phyloP scores from a whole-genome alignment of 2,329 filamentous ascomycete species.

The Cadophora malorum region DNA sequence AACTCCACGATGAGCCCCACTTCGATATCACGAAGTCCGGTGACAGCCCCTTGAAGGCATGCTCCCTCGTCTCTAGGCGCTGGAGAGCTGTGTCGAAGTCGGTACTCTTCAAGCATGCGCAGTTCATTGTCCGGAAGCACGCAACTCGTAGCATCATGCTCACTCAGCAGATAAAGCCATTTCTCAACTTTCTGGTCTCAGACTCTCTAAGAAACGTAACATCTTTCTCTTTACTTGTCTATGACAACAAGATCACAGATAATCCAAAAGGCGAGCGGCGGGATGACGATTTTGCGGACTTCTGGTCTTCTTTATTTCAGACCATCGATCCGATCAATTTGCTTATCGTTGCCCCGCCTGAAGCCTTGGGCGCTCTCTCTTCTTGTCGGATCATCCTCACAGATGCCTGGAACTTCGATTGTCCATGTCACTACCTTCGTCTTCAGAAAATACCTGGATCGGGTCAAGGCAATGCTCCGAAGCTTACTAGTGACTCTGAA shows the following conservation, averaged over 20 bases:
- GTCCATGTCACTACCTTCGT: slow-evolving; percentile 65
- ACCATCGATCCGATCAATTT: slow-evolving; percentile 59
- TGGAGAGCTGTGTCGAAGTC: slow-evolving; percentile 61
- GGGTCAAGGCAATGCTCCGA: background rate
- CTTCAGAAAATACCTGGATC: slow-evolving; percentile 43
- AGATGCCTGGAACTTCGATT: slow-evolving; percentile 69
- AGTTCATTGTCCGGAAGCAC: slow-evolving; percentile 48
- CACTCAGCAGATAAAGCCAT: slow-evolving; percentile 35
- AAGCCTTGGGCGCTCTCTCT: slow-evolving; percentile 65
- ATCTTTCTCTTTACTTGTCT: slow-evolving; percentile 54
- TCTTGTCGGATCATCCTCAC: slow-evolving; percentile 61
- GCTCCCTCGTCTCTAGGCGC: slow-evolving; percentile 58
- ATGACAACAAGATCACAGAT: slow-evolving; percentile 37
- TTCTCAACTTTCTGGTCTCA: slow-evolving; percentile 47
- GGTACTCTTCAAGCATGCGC: slow-evolving; percentile 62
- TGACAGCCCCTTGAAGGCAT: slow-evolving; percentile 57
- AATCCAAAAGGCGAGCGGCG: slow-evolving; percentile 20
- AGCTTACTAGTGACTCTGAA: background rate
- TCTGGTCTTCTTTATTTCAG: slow-evolving; percentile 63
- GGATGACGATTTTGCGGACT: slow-evolving; percentile 38
- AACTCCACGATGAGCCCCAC: slow-evolving; percentile 57
- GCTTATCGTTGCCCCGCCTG: slow-evolving; percentile 66
- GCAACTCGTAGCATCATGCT: slow-evolving; percentile 26
- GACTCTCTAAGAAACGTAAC: slow-evolving; percentile 49
- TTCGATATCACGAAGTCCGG: slow-evolving; percentile 50